These are phyloP conservation scores for Nicotiana obtusifolia DNA, from an alignment of 257 asterid species.

Conservation along the genomic window DNA sequence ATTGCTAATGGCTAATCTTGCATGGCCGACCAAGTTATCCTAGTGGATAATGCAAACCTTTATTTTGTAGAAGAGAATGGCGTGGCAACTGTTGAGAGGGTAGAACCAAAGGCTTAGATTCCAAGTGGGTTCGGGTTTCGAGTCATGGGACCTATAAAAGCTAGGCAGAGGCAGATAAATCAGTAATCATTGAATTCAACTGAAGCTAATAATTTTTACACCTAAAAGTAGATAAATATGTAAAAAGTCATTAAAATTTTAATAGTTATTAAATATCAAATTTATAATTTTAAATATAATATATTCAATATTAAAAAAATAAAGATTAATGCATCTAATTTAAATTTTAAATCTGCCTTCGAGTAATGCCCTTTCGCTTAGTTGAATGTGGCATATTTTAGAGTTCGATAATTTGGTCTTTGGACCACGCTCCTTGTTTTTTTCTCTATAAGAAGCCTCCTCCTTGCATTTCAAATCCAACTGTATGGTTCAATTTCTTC, in stretches of 20 bases:
- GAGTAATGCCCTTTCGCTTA: not conserved
- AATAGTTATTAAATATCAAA: not conserved
- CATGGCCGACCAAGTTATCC: not conserved
- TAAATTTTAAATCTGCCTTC: not conserved
- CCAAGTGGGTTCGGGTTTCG: not conserved
- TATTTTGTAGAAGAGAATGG: not conserved
- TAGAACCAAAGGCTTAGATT: not conserved
- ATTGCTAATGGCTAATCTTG: not conserved
- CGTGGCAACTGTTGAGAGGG: no score
- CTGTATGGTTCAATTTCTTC: not conserved
- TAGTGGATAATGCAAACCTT: not conserved
- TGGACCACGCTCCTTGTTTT: not conserved
- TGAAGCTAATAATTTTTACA: not conserved
- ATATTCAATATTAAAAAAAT: not conserved
- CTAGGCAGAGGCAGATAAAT: no score
- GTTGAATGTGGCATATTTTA: not conserved
- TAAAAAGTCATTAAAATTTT: not conserved
- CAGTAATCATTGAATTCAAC: not conserved
- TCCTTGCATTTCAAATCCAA: not conserved
- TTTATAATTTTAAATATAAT: not conserved
- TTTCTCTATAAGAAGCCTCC: slow-evolving; percentile 1
- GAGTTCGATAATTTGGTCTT: not conserved
- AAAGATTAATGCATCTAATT: not conserved
- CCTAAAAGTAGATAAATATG: not conserved
- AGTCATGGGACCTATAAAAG: not conserved